Evolutionary conservation across 306 rosid species (phyloP).

Genomic region (Rosa multiflora): DNA sequence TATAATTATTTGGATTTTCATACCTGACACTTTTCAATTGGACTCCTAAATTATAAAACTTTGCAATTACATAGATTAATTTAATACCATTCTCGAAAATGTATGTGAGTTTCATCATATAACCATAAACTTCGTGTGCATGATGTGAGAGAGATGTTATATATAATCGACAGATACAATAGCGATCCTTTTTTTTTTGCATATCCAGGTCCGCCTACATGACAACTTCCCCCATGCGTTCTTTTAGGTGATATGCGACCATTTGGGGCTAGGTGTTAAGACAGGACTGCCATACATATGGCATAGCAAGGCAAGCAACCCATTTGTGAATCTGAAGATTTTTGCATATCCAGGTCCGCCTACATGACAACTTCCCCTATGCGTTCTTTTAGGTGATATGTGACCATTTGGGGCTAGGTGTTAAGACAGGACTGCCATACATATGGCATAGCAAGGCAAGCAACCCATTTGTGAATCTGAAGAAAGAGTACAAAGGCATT

Average conservation of each 20-base stretch:
- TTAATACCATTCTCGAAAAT: not conserved
- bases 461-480: conserved; percentile 47
- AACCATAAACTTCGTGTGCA: not conserved
- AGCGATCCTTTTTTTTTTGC: not conserved
- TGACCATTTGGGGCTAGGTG: conserved; percentile 43
- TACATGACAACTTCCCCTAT: not conserved
- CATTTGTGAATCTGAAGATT: conserved; percentile 38
- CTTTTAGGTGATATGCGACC: conserved; percentile 47
- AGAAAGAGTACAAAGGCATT: conserved; percentile 49
- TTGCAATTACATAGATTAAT: not conserved
- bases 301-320: conserved; percentile 61
- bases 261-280: conserved; percentile 41
- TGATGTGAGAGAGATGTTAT: not conserved
- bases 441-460: conserved; percentile 59
- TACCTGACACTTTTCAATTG: not conserved
- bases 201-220: not conserved
- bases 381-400: conserved; percentile 38
- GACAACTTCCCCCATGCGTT: not conserved
- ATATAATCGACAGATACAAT: not conserved
- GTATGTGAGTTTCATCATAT: not conserved
- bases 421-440: conserved; percentile 49
- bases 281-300: conserved; percentile 50
- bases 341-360: not conserved
- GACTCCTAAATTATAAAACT: too few species aligned
- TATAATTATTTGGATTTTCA: not conserved